Evolutionary conservation across 257 asterid species (phyloP), one percentile per base, ranked within the genome.

Genomic region (Nicotiana obtusifolia): DNA sequence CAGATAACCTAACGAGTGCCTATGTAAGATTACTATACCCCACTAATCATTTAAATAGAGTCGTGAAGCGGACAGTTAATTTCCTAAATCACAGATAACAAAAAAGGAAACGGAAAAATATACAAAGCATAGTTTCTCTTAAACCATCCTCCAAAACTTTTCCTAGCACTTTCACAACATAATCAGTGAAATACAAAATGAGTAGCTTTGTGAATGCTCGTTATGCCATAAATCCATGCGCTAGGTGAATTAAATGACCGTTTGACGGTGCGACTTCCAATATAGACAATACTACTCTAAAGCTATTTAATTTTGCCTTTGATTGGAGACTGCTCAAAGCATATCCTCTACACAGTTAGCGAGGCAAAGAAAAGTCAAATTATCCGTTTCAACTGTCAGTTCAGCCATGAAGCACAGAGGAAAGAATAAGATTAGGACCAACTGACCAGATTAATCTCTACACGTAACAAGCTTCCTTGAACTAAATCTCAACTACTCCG

Each of bases 1-100:
- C 77, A 69, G 56, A 68, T n/a, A 68, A 68, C 77, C 31, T 69
- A 69, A 69, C 20, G 57, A 37, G 77, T 30, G 49, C 77, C 77
- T n/a, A 68, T 68, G 28, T 37, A 69, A 69, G 57, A 37, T 20
- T 52, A 10, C 11, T 69, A 41, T 37, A 69, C 22, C 31, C 4
- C 77, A 69, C n/a, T 37, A n/a, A 68, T n/a, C 77, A 10, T 62
- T 24, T 62, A 4, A 24, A 7, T 0, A 62, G 28, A 5, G 9
- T 41, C 68, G 3, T 68, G 53, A 37, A 68, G 5, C 10, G 5
- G 54, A 33, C 19, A 9, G 76, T 67, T 35, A 17, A 68, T 68
- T 68, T 35, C 37, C 30, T 28, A 35, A 68, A n/a, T 37, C 77
- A 17, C 77, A 68, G 19, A 37, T 68, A 68, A 37, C 16, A 37